phyloP scores from a whole-genome alignment of 2,329 filamentous ascomycete genomes.

The Aureobasidium vineae region DNA sequence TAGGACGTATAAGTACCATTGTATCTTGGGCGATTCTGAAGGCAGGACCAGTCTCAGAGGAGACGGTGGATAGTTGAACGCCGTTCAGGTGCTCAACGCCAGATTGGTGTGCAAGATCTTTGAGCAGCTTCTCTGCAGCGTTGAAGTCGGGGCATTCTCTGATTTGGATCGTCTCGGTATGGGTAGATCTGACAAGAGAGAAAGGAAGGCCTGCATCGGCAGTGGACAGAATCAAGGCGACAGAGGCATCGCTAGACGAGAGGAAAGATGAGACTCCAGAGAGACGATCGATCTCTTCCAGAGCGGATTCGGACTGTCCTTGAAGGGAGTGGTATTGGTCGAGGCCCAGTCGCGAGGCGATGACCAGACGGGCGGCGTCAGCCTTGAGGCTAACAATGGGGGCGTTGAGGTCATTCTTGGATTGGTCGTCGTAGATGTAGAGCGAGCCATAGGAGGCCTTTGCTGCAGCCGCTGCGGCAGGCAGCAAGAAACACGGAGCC shows the following conservation, averaged over 20 bases:
- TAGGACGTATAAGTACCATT: background rate
- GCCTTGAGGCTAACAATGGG: conserved; percentile 48
- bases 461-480: conserved; percentile 41
- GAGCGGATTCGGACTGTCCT: conserved; percentile 41
- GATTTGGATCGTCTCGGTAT: conserved; percentile 5
- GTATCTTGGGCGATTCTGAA: conserved; percentile 15
- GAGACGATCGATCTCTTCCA: conserved; percentile 49
- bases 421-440: conserved; percentile 40
- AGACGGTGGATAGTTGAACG: conserved; percentile 2
- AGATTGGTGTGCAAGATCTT: conserved; percentile 36
- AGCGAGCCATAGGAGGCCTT: conserved; percentile 39
- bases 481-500: conserved; percentile 41
- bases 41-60: conserved; percentile 11
- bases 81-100: conserved; percentile 23
- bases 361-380: conserved; percentile 50
- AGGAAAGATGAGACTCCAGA: conserved; percentile 46
- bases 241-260: conserved; percentile 28
- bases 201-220: background rate
- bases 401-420: conserved; percentile 34
- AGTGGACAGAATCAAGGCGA: conserved; percentile 33
- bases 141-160: conserved; percentile 29
- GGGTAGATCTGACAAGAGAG: background rate
- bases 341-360: conserved; percentile 53
- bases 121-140: conserved; percentile 33
- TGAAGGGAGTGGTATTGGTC: conserved; percentile 50